Evolutionary conservation across 768 basidiomycete genomes (phyloP), one percentile per base, ranked within the genome.

Genomic region (Pisolithus tinctorius): DNA sequence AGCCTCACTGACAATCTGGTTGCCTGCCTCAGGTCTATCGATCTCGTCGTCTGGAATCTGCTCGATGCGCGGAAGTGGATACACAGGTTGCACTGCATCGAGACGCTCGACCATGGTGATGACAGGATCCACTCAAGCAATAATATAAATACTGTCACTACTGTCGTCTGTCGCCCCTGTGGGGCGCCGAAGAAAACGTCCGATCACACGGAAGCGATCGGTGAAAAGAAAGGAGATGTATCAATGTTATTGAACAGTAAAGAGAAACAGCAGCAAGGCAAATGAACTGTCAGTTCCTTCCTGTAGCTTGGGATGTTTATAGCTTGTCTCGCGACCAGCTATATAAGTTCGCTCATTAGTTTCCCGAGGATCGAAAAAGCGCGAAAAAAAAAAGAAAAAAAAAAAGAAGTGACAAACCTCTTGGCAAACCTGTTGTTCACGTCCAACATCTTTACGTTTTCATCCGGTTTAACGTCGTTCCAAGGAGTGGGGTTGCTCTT

Each of bases 401-500:
- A 46, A 51, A 29, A 49, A 13, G 13, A 34, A 11, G 2, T 4
- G 25, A 60, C 48, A 48, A 20, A 58, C 89, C 75, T 81, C 74
- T 82, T 85, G 7, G 84, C 77, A 59, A 91, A 89, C 59, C 80
- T 84, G 64, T 86, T 82, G 71, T 84, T 82, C 37, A 88, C 78
- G 41, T 76, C 65, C 63, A 82, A 60, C 53, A 92, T 41, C 71
- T 92, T 92, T 48, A 78, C 87, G 57, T 80, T 80, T 69, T 93
- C 82, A 61, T 84, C 75, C 37, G 77, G 82, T 65, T 87, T 76
- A 64, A 93, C 78, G 51, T 80, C 76, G 70, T 89, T 88, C 88
- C 88, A 93, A n/a, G 92, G 92, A 20, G 83, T 83, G 34, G 90
- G 90, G 76, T 94, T 93, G 66, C 62, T 66, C 66, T 71, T 78